Percentiles rank a stretch among this genome's conserved stretches.
These are phyloP conservation scores for Malus orientalis DNA, from an alignment of 306 rosid species.

Conservation along the genomic window DNA sequence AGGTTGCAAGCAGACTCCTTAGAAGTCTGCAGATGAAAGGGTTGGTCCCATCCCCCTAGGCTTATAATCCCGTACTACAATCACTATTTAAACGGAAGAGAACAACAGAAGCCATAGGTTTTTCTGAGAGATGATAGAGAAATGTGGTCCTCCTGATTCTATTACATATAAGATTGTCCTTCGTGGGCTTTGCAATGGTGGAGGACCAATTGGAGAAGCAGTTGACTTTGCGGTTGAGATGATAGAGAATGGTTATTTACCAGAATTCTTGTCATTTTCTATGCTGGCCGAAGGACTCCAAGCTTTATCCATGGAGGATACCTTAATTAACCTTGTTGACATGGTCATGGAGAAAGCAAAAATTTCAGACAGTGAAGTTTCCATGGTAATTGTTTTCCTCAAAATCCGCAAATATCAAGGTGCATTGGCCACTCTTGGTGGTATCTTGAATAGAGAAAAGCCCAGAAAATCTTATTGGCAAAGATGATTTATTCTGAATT, in stretches of 20 bases:
- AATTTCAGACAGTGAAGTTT: conserved; percentile 46
- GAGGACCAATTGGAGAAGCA: conserved; percentile 83
- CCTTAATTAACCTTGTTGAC: conserved; percentile 58
- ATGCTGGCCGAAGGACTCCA: conserved; percentile 84
- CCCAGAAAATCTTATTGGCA: conserved; percentile 36
- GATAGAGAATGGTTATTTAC: conserved; percentile 61
- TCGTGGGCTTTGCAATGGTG: conserved; percentile 86
- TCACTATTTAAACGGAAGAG: conserved; percentile 65
- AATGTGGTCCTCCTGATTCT: conserved; percentile 68
- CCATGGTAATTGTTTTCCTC: conserved; percentile 68
- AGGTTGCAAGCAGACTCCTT: conserved; percentile 76
- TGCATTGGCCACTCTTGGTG: conserved; percentile 69
- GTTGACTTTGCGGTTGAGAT: conserved; percentile 75
- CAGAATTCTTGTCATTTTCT: conserved; percentile 57
- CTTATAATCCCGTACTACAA: conserved; percentile 76
- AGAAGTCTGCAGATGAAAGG: conserved; percentile 88
- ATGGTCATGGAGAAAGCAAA: conserved; percentile 64
- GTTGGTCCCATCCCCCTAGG: conserved; percentile 61
- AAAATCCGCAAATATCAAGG: conserved; percentile 68
- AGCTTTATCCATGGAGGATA: conserved; percentile 74
- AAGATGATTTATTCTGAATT: conserved; percentile 8
- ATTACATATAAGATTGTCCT: conserved; percentile 63
- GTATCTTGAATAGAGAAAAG: conserved; percentile 48
- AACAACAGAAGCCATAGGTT: conserved; percentile 74
- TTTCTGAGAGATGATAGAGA: conserved; percentile 84